A percentile compares a stretch with the other conserved stretches of the same genome.
Evolutionary conservation across 164 flowering plant genomes (phyloP).

Genomic region (Piper longum): DNA sequence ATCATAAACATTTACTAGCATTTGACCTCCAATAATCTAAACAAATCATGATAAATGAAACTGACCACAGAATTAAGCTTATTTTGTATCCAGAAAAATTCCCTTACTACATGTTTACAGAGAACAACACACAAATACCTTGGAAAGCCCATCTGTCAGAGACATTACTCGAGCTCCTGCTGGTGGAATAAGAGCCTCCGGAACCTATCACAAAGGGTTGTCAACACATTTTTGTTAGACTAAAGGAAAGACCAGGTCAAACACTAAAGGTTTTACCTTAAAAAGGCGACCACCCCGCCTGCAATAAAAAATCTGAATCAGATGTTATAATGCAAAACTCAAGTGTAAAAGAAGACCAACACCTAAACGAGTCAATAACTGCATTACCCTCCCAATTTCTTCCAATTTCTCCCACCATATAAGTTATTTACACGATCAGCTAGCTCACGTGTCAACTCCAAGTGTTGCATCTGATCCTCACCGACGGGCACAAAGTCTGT

Average conservation of each 20-base stretch:
- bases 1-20: no score
- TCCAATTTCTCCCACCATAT: slow-evolving; percentile 95
- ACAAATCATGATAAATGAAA: no score
- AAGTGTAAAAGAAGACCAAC: not conserved
- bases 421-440: slow-evolving; percentile 77
- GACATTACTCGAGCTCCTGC: slow-evolving; percentile 96
- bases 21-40: no score
- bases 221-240: slow-evolving; percentile 3
- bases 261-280: slow-evolving; percentile 42
- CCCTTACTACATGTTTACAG: no score
- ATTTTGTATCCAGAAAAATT: no score
- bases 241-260: slow-evolving; percentile 11
- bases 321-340: not conserved
- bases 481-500: slow-evolving; percentile 93
- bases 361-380: not conserved
- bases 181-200: slow-evolving; percentile 89
- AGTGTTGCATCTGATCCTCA: slow-evolving; percentile 93
- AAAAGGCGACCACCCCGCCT: slow-evolving; percentile 83
- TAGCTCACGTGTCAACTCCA: slow-evolving; percentile 83
- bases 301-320: slow-evolving; percentile 7
- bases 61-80: no score
- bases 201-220: slow-evolving; percentile 43
- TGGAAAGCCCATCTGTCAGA: slow-evolving; percentile 86
- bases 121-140: slow-evolving; percentile 29
- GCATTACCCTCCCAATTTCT: slow-evolving; percentile 93